Evolutionary conservation across 2,329 filamentous ascomycete species (phyloP).

Genomic region (Neofusicoccum ribis): DNA sequence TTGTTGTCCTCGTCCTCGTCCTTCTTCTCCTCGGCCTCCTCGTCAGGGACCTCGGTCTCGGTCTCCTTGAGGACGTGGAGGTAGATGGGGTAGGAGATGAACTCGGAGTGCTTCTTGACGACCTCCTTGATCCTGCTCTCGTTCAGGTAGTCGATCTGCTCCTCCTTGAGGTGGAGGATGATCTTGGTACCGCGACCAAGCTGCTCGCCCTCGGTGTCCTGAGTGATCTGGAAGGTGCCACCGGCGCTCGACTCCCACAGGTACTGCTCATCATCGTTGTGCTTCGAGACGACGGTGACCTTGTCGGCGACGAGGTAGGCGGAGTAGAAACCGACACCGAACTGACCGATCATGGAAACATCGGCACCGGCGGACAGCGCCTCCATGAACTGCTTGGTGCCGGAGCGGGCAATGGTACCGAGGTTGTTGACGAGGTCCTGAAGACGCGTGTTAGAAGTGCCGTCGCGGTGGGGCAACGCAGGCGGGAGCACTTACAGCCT

Average conservation of each 20-base stretch:
- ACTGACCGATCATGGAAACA: conserved; percentile 99
- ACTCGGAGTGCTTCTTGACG: conserved; percentile 99
- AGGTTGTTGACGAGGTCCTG: conserved; percentile 99
- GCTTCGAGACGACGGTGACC: conserved; percentile 93
- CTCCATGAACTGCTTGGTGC: conserved; percentile 99
- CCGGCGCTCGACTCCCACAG: conserved; percentile 97
- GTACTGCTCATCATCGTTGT: conserved; percentile 99
- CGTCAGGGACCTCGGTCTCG: conserved; percentile 97
- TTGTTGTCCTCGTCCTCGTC: conserved; percentile 89
- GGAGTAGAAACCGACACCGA: conserved; percentile 99
- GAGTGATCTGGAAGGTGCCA: conserved; percentile 90
- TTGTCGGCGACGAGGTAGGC: conserved; percentile 98
- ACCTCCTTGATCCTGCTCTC: conserved; percentile 99
- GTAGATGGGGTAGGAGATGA: conserved; percentile 99
- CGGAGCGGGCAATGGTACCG: conserved; percentile 97
- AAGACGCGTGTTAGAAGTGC: conserved; percentile 1
- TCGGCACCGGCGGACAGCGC: conserved; percentile 96
- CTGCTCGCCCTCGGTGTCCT: conserved; percentile 87
- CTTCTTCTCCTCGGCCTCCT: conserved; percentile 75
- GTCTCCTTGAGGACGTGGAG: conserved; percentile 99
- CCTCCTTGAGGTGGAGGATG: conserved; percentile 98
- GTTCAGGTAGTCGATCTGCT: conserved; percentile 97
- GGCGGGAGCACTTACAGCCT: conserved; percentile 72
- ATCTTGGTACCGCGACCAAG: conserved; percentile 97
- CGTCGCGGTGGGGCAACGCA: background rate